Base-by-base conservation (phyloP, 371 early-diverging fungal species). In the Funneliformis caledonium region DNA sequence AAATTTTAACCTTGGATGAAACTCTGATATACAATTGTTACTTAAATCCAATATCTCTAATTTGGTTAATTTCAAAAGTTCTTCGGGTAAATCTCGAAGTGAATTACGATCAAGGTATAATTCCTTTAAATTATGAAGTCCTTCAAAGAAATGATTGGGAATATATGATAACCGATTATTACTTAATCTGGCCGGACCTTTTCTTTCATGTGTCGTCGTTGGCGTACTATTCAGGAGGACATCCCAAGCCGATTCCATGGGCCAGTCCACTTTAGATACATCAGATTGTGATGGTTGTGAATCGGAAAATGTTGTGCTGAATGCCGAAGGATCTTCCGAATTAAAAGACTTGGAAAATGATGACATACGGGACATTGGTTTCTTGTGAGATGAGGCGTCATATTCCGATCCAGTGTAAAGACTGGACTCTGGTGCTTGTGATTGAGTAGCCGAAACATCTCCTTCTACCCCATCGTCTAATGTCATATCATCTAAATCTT, bases 11-110 rank as follows among this genome's bases (percentile, higher is more conserved):
- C 85, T 83, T 22, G 86, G 76, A 78, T 86, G 79, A 64, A 86
- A 86, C 42, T 85, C 83, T 56, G 85, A 83, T 65, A 86, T 85
- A 26, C 85, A 86, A 62, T 86, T 91, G 33, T 83, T 82, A 73
- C 87, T 85, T 60, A 91, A 79, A 70, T 91, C 89, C 22, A 91
- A 80, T 4, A 80, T 77, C 61, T 84, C 81, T 62, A 91, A 83
- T 72, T 90, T 89, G 8, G 81, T 52, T 10, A 91, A 85, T 48
- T 87, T 86, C 64, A 86, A 75, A 33, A 86, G 76, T 6, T 85
- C 85, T 26, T 86, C 86, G 0, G 86, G 86, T 8, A 86, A 83
- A 43, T 85, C 82, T 31, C 85, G 82, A 65, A 86, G 82, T 70
- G 83, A 82, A 72, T 86, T 86, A 31, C 83, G 82, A 22, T 86